Conservation (phyloP, 768 basidiomycete genomes). For the Roridomyces roridus region DNA sequence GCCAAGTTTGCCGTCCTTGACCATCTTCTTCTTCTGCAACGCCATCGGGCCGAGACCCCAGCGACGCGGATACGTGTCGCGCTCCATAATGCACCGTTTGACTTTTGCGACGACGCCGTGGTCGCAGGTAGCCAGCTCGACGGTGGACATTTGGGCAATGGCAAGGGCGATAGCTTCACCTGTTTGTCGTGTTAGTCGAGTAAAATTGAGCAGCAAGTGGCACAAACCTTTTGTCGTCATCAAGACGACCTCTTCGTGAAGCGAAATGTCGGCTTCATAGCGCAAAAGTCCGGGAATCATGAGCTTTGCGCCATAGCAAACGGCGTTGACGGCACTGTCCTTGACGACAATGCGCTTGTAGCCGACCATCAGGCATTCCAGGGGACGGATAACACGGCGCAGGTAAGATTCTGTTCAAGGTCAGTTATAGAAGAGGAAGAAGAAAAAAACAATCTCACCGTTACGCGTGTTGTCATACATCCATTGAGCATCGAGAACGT, state of each 20-base stretch:
- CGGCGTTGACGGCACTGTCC: constrained; percentile 98
- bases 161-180: constrained; percentile 95
- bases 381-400: constrained; percentile 90
- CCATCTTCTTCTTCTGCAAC: constrained; percentile 96
- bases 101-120: constrained; percentile 99
- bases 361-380: constrained; percentile 92
- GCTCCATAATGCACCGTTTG: constrained; percentile 99
- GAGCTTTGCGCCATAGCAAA: constrained; percentile 99
- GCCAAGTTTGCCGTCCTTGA: constrained; percentile 96
- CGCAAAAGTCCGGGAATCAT: constrained; percentile 99
- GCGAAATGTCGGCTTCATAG: constrained; percentile 93
- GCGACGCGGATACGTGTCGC: constrained; percentile 95
- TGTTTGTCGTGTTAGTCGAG: constrained; percentile 30
- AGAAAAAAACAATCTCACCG: constrained; percentile 55
- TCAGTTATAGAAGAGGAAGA: not conserved
- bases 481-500: constrained; percentile 99
- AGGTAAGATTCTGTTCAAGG: constrained; percentile 84
- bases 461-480: constrained; percentile 96
- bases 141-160: constrained; percentile 97
- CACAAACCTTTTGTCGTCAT: constrained; percentile 95
- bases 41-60: constrained; percentile 99
- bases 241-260: constrained; percentile 95
- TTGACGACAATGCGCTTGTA: constrained; percentile 99
- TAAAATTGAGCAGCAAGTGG: not conserved
- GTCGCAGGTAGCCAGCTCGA: constrained; percentile 96